phyloP scores from a whole-genome alignment of 164 flowering plant species.

The Chloranthus sessilifolius region DNA sequence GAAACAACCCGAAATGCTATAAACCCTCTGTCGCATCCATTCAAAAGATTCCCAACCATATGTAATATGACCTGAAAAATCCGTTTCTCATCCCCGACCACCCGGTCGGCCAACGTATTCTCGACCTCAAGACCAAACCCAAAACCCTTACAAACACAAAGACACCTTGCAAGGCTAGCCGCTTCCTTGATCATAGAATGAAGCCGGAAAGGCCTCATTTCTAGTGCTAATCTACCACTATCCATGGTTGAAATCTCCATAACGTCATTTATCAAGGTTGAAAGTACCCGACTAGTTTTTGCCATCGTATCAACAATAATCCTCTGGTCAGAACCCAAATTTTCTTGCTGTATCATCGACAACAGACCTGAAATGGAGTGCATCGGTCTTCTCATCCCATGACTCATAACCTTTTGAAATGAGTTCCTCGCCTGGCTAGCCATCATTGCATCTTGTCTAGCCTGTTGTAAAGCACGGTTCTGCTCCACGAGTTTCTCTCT shows the following conservation, averaged over 20 bases:
- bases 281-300: conserved; percentile 64
- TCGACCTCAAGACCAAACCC: conserved; percentile 55
- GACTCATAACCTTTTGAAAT: conserved; percentile 87
- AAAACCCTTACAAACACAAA: conserved; percentile 54
- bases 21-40: conserved; percentile 32
- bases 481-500: conserved; percentile 77
- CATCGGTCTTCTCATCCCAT: conserved; percentile 89
- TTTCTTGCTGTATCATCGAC: conserved; percentile 62
- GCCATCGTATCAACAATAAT: conserved; percentile 61
- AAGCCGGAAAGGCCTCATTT: conserved; percentile 49
- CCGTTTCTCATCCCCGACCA: conserved; percentile 82
- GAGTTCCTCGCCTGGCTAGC: conserved; percentile 85
- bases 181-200: conserved; percentile 74
- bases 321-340: conserved; percentile 41
- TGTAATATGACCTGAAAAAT: conserved; percentile 90
- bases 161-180: conserved; percentile 73
- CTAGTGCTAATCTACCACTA: conserved; percentile 52
- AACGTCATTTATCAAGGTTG: conserved; percentile 70
- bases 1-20: conserved; percentile 34
- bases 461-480: conserved; percentile 77
- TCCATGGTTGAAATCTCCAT: conserved; percentile 65
- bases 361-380: conserved; percentile 85
- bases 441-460: conserved; percentile 73
- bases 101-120: conserved; percentile 50
- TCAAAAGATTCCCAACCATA: conserved; percentile 74